A percentile compares a stretch with the other conserved stretches of the same genome.
These are phyloP conservation scores for Dysphania ambrosioides DNA, from an alignment of 148 eudicot species.

Conservation along the genomic window DNA sequence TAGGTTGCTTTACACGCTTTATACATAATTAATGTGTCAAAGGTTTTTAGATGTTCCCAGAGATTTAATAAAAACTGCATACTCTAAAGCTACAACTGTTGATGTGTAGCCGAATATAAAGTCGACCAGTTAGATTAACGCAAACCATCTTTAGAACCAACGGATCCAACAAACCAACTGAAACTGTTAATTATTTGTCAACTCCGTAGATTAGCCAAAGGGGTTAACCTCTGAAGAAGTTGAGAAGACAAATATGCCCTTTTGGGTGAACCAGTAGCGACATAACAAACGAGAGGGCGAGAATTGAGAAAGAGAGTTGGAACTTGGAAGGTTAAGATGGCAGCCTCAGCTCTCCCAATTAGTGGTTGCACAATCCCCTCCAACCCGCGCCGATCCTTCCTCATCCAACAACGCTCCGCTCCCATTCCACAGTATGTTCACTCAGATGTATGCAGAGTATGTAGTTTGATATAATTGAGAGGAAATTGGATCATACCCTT, in stretches of 20 bases:
- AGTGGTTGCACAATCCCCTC: background rate
- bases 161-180: no score
- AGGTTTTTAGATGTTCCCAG: no score
- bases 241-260: background rate
- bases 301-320: background rate
- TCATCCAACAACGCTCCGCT: conserved; percentile 17
- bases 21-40: no score
- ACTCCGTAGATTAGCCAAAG: no score
- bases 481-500: background rate
- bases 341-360: conserved; percentile 7
- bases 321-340: conserved; percentile 12
- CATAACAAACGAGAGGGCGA: background rate
- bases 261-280: background rate
- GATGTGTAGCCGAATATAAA: no score
- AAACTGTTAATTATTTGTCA: no score
- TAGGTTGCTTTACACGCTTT: no score
- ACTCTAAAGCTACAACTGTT: no score
- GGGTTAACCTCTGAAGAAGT: no score
- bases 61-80: no score
- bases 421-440: conserved; percentile 18
- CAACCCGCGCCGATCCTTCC: conserved; percentile 2
- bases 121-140: no score
- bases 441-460: background rate
- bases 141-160: no score
- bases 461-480: background rate